These are phyloP conservation scores for Aureobasidium subglaciale DNA, from an alignment of 2,329 filamentous ascomycete genomes.

Conservation along the genomic window DNA sequence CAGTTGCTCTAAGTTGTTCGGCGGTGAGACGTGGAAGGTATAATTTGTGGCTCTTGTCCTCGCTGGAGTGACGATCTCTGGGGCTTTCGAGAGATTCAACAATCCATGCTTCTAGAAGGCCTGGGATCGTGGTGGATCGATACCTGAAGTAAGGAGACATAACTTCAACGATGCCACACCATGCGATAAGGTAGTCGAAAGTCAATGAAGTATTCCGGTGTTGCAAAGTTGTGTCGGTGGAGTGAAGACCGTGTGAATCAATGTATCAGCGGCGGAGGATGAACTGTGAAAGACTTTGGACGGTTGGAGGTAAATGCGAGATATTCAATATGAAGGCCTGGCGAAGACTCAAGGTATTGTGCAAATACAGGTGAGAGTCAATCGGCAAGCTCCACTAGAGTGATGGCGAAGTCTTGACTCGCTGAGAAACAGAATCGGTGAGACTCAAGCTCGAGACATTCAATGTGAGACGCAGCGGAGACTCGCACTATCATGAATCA, in stretches of 20 bases:
- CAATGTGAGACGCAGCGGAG: no score
- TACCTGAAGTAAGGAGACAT: not conserved
- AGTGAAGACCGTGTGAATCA: no score
- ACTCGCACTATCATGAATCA: no score
- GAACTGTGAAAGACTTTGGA: no score
- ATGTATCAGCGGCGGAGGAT: no score
- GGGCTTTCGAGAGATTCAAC: not conserved
- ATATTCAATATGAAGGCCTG: no score
- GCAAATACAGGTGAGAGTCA: no score
- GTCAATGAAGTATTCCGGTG: no score
- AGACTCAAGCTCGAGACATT: not conserved
- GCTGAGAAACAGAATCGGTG: not conserved
- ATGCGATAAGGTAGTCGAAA: not conserved
- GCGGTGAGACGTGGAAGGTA: not conserved
- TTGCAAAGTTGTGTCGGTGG: no score
- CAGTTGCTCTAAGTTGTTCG: not conserved
- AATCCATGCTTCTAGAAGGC: not conserved
- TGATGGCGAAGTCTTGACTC: not conserved
- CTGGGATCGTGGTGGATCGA: not conserved
- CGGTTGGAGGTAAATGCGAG: no score
- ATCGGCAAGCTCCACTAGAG: no score
- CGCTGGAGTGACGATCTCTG: conserved; percentile 1
- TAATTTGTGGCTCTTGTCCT: not conserved
- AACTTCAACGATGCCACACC: not conserved
- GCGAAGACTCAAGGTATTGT: no score